phyloP scores from a whole-genome alignment of 192 early-diverging fungal genomes.

The Dispira parvispora region DNA sequence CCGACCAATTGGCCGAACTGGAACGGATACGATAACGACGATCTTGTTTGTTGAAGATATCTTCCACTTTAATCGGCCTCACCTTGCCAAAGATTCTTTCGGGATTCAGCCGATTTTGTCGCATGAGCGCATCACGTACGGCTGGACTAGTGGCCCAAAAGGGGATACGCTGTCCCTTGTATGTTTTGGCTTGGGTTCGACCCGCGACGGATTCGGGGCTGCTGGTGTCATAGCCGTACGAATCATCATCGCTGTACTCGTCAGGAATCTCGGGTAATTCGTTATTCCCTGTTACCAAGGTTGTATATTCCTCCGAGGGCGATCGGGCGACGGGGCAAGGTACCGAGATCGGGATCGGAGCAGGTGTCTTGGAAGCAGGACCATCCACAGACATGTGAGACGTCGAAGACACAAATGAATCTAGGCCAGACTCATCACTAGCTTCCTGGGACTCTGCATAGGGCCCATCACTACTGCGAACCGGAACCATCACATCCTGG shows the following conservation, averaged over 20 bases:
- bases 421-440: not conserved
- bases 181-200: not conserved
- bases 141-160: constrained; percentile 29
- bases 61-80: constrained; percentile 23
- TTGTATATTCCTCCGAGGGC: not conserved
- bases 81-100: constrained; percentile 28
- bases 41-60: constrained; percentile 23
- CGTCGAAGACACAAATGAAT: constrained; percentile 4
- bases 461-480: not conserved
- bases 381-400: not conserved
- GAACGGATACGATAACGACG: constrained; percentile 21
- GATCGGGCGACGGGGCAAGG: too few species aligned
- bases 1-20: constrained; percentile 31
- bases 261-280: constrained; percentile 10
- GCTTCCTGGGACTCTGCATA: too few species aligned
- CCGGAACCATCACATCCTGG: constrained; percentile 9
- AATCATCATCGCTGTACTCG: constrained; percentile 9
- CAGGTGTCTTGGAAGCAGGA: not conserved
- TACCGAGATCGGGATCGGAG: too few species aligned
- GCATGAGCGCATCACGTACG: constrained; percentile 19
- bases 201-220: not conserved
- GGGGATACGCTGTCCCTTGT: constrained; percentile 13
- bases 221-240: not conserved
- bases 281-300: not conserved
- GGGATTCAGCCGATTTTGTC: constrained; percentile 24